Conservation (phyloP, 768 basidiomycete genomes). For the Podaxis sp. region DNA sequence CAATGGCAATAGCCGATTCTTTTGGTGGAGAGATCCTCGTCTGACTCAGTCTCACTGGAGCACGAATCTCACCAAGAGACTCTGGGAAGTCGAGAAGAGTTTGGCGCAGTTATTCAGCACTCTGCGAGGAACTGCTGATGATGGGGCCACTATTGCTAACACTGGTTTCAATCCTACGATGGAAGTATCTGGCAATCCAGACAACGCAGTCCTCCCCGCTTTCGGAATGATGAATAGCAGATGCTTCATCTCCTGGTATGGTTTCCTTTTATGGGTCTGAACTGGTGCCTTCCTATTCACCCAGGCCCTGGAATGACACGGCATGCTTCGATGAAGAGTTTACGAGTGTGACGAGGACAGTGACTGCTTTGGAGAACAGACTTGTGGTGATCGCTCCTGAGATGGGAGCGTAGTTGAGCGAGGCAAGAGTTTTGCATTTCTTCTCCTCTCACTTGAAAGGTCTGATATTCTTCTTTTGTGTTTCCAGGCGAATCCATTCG, state of each 20-base stretch:
- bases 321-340: constrained; percentile 13
- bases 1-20: not conserved
- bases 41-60: constrained; percentile 10
- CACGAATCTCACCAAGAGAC: constrained; percentile 12
- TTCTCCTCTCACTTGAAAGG: not conserved
- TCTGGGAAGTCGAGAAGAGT: constrained; percentile 7
- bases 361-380: constrained; percentile 8
- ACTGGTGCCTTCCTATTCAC: not conserved
- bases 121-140: constrained; percentile 11
- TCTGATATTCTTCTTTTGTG: not conserved
- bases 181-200: constrained; percentile 7
- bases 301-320: constrained; percentile 13
- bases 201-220: constrained; percentile 16
- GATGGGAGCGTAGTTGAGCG: constrained; percentile 16
- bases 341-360: not conserved
- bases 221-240: constrained; percentile 14
- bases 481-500: constrained; percentile 14
- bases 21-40: constrained; percentile 15
- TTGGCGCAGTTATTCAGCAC: constrained; percentile 1
- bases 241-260: constrained; percentile 9
- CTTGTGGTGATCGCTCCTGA: constrained; percentile 12
- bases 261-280: not conserved
- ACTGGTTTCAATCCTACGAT: constrained; percentile 15
- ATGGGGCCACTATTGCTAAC: constrained; percentile 10
- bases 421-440: constrained; percentile 2